Evolutionary conservation across 1,284 basidiomycete species (phyloP), one percentile per base, ranked within the genome.

Genomic region (Tylopilus microsporus): DNA sequence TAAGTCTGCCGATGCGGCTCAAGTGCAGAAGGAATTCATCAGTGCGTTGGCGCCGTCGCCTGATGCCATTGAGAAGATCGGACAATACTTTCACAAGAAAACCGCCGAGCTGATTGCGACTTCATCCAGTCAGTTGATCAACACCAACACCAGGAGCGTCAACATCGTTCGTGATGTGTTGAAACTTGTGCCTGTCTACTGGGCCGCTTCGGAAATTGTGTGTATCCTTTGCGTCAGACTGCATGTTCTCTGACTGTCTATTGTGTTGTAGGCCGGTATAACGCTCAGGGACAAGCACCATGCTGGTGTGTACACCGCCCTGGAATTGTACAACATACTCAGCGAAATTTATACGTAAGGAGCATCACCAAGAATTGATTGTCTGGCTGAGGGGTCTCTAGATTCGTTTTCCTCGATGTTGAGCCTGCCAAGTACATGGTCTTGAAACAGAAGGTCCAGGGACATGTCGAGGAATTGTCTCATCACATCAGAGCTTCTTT

Each of bases 151-250:
- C 5, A 74, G 71, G 48, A 79, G 77, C 48, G 76, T 92, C 25
- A 88, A 94, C 67, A 73, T 94, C 59, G 84, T 88, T 32, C 77
- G 80, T 8, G 84, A 90, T 64, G 87, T 92, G 5, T 68, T 90
- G 61, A 86, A 82, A 67, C 69, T 77, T 39, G 78, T 86, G 1
- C 85, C 91, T 8, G 73, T 90, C 39, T 73, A 81, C 62, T 91
- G 88, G 86, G 82, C 78, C 34, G 83, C 86, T 4, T 76, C 77
- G 32, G 83, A 89, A 56, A 73, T 92, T 50, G 89, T 90, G 60
- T 52, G 85, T 76, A 13, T 34, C 2, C 15, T 48, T 21, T 51
- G 25, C 25, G 41, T 7, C 1, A n/a, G 15, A 30, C 16, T 18
- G 45, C 18, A 3, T 37, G 12, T 45, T 42, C 52, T 39, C 57